Evolutionary conservation across 2,329 filamentous ascomycete species (phyloP).

Genomic region (Exophiala xenobiotica): DNA sequence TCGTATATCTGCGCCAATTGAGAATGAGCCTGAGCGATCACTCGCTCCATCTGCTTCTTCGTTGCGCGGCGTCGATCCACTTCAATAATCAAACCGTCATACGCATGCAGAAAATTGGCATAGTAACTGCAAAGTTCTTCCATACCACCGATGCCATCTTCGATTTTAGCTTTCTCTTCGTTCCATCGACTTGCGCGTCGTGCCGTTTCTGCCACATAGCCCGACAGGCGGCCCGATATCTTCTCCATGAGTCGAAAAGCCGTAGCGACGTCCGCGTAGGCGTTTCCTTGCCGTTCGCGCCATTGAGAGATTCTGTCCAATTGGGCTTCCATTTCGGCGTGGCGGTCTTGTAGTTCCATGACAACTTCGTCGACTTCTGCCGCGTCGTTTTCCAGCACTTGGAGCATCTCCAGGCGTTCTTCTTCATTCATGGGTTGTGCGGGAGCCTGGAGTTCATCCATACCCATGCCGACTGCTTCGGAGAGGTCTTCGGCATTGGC

Average conservation of each 20-base stretch:
- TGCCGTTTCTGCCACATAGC: slow-evolving; percentile 49
- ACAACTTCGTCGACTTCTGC: slow-evolving; percentile 63
- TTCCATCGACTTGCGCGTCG: slow-evolving; percentile 62
- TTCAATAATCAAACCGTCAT: slow-evolving; percentile 81
- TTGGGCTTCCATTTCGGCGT: slow-evolving; percentile 73
- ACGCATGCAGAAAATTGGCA: slow-evolving; percentile 79
- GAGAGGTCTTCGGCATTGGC: slow-evolving; percentile 57
- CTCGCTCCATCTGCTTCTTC: slow-evolving; percentile 69
- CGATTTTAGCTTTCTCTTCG: slow-evolving; percentile 69
- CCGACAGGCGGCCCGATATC: slow-evolving; percentile 63
- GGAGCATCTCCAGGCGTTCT: slow-evolving; percentile 79
- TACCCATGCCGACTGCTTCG: slow-evolving; percentile 47
- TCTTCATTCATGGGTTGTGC: slow-evolving; percentile 71
- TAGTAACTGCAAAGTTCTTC: slow-evolving; percentile 78
- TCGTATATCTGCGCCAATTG: slow-evolving; percentile 74
- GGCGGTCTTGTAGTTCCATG: slow-evolving; percentile 68
- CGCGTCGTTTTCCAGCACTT: slow-evolving; percentile 63
- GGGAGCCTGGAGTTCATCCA: slow-evolving; percentile 42
- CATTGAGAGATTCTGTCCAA: slow-evolving; percentile 64
- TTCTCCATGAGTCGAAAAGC: slow-evolving; percentile 67
- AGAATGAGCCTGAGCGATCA: slow-evolving; percentile 75
- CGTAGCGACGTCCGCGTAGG: slow-evolving; percentile 57
- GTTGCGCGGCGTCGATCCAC: slow-evolving; percentile 71
- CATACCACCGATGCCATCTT: slow-evolving; percentile 70
- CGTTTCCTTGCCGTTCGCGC: slow-evolving; percentile 56